These are phyloP conservation scores for Plectosphaerella plurivora DNA, from an alignment of 2,329 filamentous ascomycete genomes.

Conservation along the genomic window DNA sequence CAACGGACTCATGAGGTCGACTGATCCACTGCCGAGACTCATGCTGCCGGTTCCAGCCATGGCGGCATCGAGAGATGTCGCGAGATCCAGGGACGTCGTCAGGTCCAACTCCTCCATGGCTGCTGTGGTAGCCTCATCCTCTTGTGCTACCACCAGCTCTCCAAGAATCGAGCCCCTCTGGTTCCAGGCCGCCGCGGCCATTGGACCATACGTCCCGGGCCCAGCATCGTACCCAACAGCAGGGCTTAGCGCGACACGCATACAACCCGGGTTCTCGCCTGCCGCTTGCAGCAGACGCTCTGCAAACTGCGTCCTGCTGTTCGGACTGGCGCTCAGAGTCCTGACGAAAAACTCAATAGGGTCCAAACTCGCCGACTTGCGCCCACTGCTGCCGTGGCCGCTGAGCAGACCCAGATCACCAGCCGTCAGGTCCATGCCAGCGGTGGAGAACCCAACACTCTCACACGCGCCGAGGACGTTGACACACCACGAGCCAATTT, in stretches of 20 bases:
- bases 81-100: constrained; percentile 1
- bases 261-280: constrained; percentile 30
- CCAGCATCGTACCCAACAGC: constrained; percentile 11
- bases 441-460: constrained; percentile 14
- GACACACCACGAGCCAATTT: constrained; percentile 39
- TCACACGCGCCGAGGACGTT: constrained; percentile 35
- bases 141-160: constrained; percentile 7
- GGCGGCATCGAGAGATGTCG: constrained; percentile 2
- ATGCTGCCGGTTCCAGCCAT: constrained; percentile 6
- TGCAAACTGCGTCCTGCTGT: constrained; percentile 36
- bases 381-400: constrained; percentile 15
- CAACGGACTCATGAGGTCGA: constrained; percentile 11
- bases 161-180: constrained; percentile 6
- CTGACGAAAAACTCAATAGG: constrained; percentile 39
- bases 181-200: constrained; percentile 3
- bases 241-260: constrained; percentile 27
- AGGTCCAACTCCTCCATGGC: not conserved
- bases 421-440: constrained; percentile 24
- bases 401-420: constrained; percentile 24
- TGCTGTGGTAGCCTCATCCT: constrained; percentile 4
- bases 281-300: constrained; percentile 36
- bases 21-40: constrained; percentile 3
- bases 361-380: constrained; percentile 28
- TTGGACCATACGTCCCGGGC: not conserved
- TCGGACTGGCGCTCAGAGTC: constrained; percentile 37